Evolutionary conservation across 768 basidiomycete genomes (phyloP).

Genomic region (Boletus rubropictus): DNA sequence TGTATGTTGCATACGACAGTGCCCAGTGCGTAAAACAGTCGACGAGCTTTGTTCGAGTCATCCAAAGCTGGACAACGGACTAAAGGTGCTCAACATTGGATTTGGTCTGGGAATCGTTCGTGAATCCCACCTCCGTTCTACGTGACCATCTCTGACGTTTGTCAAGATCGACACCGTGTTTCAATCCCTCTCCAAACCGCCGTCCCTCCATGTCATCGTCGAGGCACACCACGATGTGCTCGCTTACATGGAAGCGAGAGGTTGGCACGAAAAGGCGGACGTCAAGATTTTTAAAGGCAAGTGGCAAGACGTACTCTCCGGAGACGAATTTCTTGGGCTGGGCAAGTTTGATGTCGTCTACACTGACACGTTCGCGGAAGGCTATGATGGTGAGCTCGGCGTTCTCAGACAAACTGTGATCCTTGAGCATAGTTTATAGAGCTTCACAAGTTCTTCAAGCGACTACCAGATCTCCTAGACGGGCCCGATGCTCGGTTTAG

Average conservation of each 20-base stretch:
- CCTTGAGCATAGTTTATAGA: conserved; percentile 31
- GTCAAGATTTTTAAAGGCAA: conserved; percentile 82
- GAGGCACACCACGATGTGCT: conserved; percentile 94
- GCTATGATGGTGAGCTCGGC: conserved; percentile 53
- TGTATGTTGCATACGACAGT: conserved; percentile 18
- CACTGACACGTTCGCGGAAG: conserved; percentile 90
- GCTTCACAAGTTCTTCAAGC: conserved; percentile 75
- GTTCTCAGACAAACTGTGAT: neutral
- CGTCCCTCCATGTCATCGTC: conserved; percentile 78
- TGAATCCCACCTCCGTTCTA: conserved; percentile 1
- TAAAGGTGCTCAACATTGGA: conserved; percentile 83
- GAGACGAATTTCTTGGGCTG: conserved; percentile 49
- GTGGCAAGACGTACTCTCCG: conserved; percentile 85
- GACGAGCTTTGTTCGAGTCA: conserved; percentile 52
- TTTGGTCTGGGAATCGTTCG: conserved; percentile 90
- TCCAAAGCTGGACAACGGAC: conserved; percentile 36
- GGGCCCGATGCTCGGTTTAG: conserved; percentile 77
- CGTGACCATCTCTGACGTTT: conserved; percentile 3
- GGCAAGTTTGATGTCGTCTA: conserved; percentile 87
- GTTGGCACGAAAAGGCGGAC: conserved; percentile 75
- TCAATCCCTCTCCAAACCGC: conserved; percentile 54
- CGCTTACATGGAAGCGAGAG: conserved; percentile 62
- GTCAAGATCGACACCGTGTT: conserved; percentile 78
- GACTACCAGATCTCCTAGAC: conserved; percentile 68
- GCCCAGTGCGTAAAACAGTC: conserved; percentile 73